Percentiles rank a stretch among this genome's conserved stretches.
Evolutionary conservation across 2,329 filamentous ascomycete genomes (phyloP).

Genomic region (Scedosporium minutisporum): DNA sequence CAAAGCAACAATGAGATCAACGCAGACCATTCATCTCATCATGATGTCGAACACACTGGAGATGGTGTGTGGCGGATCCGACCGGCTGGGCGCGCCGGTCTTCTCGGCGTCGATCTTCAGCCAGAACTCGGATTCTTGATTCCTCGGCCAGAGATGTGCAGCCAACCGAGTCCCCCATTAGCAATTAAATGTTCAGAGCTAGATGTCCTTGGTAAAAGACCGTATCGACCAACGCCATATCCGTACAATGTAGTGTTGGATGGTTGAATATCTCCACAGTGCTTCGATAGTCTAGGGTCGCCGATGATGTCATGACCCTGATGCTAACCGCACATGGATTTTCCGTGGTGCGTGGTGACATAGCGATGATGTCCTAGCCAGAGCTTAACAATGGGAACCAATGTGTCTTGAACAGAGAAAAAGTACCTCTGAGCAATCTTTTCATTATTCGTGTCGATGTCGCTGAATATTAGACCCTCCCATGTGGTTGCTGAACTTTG

Average conservation of each 20-base stretch:
- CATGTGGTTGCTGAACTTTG: no score
- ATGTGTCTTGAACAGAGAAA: background rate
- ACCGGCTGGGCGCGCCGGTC: background rate
- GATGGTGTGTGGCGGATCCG: background rate
- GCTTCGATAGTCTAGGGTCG: slow-evolving; percentile 10
- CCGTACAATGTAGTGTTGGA: background rate
- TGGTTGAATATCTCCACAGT: slow-evolving; percentile 27
- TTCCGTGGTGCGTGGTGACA: background rate
- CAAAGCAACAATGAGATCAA: background rate
- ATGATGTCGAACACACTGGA: background rate
- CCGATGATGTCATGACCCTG: slow-evolving; percentile 3
- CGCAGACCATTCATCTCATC: background rate
- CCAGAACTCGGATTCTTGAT: no score
- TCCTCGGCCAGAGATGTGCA: background rate
- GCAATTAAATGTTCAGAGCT: background rate
- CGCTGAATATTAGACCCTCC: no score
- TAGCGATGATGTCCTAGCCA: background rate
- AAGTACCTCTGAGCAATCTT: no score
- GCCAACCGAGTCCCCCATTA: background rate
- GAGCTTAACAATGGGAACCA: background rate
- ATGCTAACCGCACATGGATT: background rate
- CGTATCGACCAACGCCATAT: background rate
- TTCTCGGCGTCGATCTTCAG: background rate
- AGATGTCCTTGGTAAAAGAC: background rate
- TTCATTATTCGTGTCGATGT: no score